Evolutionary conservation across 768 basidiomycete genomes (phyloP).

Genomic region (Russula dissimulans): DNA sequence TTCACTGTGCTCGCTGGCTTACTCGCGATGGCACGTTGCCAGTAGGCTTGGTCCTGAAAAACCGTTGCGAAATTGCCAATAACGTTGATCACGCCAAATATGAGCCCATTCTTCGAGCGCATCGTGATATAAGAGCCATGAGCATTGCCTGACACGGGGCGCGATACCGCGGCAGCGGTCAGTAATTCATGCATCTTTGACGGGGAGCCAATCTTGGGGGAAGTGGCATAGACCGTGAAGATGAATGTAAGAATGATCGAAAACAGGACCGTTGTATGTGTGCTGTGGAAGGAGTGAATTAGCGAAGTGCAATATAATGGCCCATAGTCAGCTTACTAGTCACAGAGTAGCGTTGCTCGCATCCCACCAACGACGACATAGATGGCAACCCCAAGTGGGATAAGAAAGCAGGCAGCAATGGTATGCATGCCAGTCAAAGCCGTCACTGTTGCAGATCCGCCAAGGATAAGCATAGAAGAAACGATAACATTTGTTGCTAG

Average conservation of each 20-base stretch:
- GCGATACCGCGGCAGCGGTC: constrained; percentile 37
- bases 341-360: constrained; percentile 77
- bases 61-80: constrained; percentile 74
- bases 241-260: constrained; percentile 69
- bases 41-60: constrained; percentile 61
- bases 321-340: constrained; percentile 49
- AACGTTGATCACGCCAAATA: constrained; percentile 76
- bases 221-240: constrained; percentile 79
- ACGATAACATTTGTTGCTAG: constrained; percentile 87
- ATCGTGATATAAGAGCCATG: constrained; percentile 69
- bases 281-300: constrained; percentile 35
- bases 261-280: constrained; percentile 81
- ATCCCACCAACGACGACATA: constrained; percentile 85
- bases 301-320: neutral
- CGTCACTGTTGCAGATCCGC: constrained; percentile 81
- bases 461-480: constrained; percentile 75
- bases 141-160: constrained; percentile 74
- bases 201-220: constrained; percentile 70
- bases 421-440: constrained; percentile 86
- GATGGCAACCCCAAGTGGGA: constrained; percentile 78
- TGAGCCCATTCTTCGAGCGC: constrained; percentile 48
- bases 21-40: constrained; percentile 87
- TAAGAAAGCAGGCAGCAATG: constrained; percentile 84
- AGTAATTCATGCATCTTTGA: constrained; percentile 73
- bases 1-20: constrained; percentile 80